A percentile compares a stretch with the other conserved stretches of the same genome.
These are phyloP conservation scores for Marchantia paleacea DNA, from an alignment of 225 moss, liverwort and hornwort species.

Conservation along the genomic window DNA sequence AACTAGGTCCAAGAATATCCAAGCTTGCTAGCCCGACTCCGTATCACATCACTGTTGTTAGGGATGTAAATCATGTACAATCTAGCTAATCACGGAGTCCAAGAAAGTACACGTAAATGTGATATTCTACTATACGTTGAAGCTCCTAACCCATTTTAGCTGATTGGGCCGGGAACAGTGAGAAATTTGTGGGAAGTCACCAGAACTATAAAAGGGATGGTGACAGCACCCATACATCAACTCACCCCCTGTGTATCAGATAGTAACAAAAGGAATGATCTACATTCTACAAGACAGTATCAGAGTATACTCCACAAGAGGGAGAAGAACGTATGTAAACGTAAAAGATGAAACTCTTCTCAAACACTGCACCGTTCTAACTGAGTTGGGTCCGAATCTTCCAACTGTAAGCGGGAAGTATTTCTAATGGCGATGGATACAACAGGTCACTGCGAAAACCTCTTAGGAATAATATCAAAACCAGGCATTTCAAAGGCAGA, in stretches of 20 bases:
- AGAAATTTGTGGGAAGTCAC: constrained; percentile 6
- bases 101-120: not conserved
- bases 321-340: not conserved
- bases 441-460: not conserved
- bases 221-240: not conserved
- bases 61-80: constrained; percentile 3
- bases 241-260: not conserved
- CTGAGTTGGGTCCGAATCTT: not conserved
- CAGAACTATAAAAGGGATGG: constrained; percentile 8
- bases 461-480: constrained; percentile 54
- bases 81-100: not conserved
- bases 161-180: constrained; percentile 12
- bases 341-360: constrained; percentile 1
- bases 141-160: constrained; percentile 3
- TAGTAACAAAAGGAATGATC: not conserved
- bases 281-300: constrained; percentile 2
- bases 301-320: not conserved
- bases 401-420: not conserved
- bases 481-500: constrained; percentile 83
- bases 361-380: not conserved
- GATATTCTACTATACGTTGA: not conserved
- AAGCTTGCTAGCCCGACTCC: constrained; percentile 2
- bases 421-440: not conserved
- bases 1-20: constrained; percentile 6
- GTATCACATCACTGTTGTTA: not conserved